Percentiles rank a stretch among this genome's conserved stretches.
These are phyloP conservation scores for Podaxis sp. DNA, from an alignment of 768 basidiomycete species.

Conservation along the genomic window DNA sequence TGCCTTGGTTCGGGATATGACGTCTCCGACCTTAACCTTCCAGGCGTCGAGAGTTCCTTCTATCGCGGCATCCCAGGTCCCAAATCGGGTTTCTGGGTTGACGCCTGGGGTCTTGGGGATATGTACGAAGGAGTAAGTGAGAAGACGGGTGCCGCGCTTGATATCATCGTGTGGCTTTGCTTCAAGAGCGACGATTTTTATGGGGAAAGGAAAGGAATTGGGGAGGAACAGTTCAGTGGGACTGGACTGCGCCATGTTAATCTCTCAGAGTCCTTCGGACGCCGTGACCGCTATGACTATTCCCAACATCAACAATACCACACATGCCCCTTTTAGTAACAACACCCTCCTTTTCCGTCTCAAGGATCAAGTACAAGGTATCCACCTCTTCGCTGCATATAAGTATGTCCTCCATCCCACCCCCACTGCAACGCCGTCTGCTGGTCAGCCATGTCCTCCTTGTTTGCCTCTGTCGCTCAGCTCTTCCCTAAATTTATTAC, in stretches of 20 bases:
- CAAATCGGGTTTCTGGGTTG: conserved; percentile 69
- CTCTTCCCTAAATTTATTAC: conserved; percentile 4
- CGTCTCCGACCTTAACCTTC: conserved; percentile 66
- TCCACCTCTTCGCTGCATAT: neutral
- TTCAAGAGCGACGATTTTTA: conserved; percentile 75
- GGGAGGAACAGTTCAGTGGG: conserved; percentile 80
- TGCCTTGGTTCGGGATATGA: conserved; percentile 58
- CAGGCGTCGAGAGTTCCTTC: conserved; percentile 78
- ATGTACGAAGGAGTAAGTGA: conserved; percentile 83
- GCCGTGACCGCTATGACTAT: conserved; percentile 1
- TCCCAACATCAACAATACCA: conserved; percentile 7
- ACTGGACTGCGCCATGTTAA: conserved; percentile 32
- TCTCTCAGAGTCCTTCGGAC: neutral
- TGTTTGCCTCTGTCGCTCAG: neutral
- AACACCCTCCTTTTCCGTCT: neutral
- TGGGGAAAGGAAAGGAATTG: conserved; percentile 78
- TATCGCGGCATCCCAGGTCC: conserved; percentile 88
- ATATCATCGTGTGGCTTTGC: conserved; percentile 45
- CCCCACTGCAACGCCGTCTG: neutral
- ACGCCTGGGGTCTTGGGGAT: conserved; percentile 43
- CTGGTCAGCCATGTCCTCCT: conserved; percentile 2
- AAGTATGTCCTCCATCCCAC: neutral
- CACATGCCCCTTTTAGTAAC: conserved; percentile 12
- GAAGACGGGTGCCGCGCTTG: conserved; percentile 70
- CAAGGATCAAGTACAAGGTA: neutral